A percentile compares a stretch with the other conserved stretches of the same genome.
Conservation (phyloP, 805 yeast genomes). For the Schizosaccharomyces japonicus region DNA sequence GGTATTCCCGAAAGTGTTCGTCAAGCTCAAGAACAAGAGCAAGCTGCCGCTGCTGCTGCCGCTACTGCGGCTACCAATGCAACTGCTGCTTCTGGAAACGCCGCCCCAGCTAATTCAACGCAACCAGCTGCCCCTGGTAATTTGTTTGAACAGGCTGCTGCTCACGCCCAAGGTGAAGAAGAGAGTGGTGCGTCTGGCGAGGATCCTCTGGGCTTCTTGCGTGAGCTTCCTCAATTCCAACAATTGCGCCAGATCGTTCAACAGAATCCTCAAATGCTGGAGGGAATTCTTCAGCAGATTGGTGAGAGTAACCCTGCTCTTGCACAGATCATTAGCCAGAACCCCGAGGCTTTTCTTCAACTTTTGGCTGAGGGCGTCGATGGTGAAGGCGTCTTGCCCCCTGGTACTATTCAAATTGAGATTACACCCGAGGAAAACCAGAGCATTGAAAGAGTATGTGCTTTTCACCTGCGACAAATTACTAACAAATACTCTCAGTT, state of each 20-base stretch:
- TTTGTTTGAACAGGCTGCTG: constrained; percentile 19
- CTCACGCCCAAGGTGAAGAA: constrained; percentile 30
- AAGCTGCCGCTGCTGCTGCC: constrained; percentile 12
- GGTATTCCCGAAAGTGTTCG: constrained; percentile 57
- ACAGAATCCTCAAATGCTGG: constrained; percentile 71
- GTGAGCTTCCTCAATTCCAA: constrained; percentile 20
- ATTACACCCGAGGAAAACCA: constrained; percentile 64
- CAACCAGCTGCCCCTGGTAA: constrained; percentile 17
- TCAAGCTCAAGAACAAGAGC: constrained; percentile 13
- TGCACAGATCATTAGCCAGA: constrained; percentile 28
- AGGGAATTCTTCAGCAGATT: constrained; percentile 58
- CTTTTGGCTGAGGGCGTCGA: constrained; percentile 24
- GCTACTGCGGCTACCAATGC: constrained; percentile 10
- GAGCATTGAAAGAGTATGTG: constrained; percentile 44
- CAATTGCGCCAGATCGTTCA: constrained; percentile 56
- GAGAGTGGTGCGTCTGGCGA: constrained; percentile 21
- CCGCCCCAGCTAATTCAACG: constrained; percentile 10
- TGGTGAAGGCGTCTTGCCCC: constrained; percentile 19
- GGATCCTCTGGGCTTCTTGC: constrained; percentile 23
- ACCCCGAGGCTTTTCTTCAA: constrained; percentile 75
- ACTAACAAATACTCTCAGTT: constrained; percentile 15
- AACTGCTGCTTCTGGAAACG: constrained; percentile 12
- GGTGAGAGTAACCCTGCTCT: constrained; percentile 65
- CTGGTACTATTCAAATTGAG: constrained; percentile 21
- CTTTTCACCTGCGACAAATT: neutral